Evolutionary conservation across 352 stramenopile genomes (phyloP).

Genomic region (Paralagenidium karlingii): DNA sequence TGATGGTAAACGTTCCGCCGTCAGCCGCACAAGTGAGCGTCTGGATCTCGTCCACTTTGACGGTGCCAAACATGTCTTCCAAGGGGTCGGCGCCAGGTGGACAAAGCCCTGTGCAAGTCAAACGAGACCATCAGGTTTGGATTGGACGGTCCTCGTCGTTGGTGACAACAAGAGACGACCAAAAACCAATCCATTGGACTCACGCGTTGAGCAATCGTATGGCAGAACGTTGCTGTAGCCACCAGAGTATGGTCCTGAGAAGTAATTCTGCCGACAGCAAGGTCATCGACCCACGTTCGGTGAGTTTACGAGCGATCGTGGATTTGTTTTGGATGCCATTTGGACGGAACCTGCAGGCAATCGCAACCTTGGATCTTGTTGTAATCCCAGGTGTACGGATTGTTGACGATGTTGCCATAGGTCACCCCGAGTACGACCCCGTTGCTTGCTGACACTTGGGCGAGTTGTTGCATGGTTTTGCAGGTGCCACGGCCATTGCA

Average conservation of each 20-base stretch:
- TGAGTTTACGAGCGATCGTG: slow-evolving; percentile 17
- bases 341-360: slow-evolving; percentile 18
- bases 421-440: slow-evolving; percentile 32
- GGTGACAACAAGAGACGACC: no score
- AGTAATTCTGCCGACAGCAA: slow-evolving; percentile 45
- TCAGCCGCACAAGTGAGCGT: slow-evolving; percentile 36
- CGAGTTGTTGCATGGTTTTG: slow-evolving; percentile 60
- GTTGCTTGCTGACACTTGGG: slow-evolving; percentile 17
- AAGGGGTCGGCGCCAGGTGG: slow-evolving; percentile 26
- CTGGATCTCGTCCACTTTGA: slow-evolving; percentile 60
- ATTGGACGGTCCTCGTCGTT: slow-evolving; percentile 1
- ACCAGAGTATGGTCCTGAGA: slow-evolving; percentile 50
- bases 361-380: slow-evolving; percentile 78
- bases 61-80: no score
- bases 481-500: slow-evolving; percentile 70
- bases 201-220: no score
- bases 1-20: slow-evolving; percentile 48
- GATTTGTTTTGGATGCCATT: not conserved
- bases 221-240: slow-evolving; percentile 38
- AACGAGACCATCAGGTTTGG: not conserved
- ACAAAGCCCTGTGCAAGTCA: slow-evolving; percentile 8
- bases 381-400: slow-evolving; percentile 60
- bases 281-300: not conserved
- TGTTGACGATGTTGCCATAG: slow-evolving; percentile 57
- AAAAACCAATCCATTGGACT: no score